Percentiles rank a stretch among this genome's conserved stretches.
Conservation (phyloP, 2,329 filamentous ascomycete species). For the Calonectria multiphialidica region DNA sequence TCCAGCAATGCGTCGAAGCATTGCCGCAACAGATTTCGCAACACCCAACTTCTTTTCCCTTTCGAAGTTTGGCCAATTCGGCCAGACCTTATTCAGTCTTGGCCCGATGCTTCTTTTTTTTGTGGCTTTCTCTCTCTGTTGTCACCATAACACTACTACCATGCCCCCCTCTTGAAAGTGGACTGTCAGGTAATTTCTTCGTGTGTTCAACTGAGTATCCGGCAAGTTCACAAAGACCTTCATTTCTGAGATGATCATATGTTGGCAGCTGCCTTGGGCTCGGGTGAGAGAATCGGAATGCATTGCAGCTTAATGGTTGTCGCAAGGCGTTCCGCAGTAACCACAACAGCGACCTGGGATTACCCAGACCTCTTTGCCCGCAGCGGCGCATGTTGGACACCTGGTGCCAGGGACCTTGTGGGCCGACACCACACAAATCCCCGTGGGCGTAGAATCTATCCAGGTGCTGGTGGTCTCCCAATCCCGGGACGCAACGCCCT, state of each 20-base stretch:
- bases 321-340: constrained; percentile 62
- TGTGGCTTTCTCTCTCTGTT: neutral
- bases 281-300: neutral
- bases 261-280: neutral
- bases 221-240: neutral
- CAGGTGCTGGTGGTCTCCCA: neutral
- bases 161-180: neutral
- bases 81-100: neutral
- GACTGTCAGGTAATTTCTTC: neutral
- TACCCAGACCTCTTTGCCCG: constrained; percentile 67
- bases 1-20: neutral
- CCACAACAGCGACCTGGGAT: constrained; percentile 65
- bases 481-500: neutral
- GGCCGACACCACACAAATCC: constrained; percentile 13
- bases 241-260: neutral
- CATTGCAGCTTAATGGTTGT: constrained; percentile 18
- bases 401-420: constrained; percentile 61
- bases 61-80: neutral
- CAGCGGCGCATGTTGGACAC: constrained; percentile 63
- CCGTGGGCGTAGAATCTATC: neutral
- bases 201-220: neutral
- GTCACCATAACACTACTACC: neutral
- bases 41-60: neutral
- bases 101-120: neutral
- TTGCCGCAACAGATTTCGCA: neutral